Conservation (phyloP, 108 stramenopile genomes). For the Conticribra weissflogii region DNA sequence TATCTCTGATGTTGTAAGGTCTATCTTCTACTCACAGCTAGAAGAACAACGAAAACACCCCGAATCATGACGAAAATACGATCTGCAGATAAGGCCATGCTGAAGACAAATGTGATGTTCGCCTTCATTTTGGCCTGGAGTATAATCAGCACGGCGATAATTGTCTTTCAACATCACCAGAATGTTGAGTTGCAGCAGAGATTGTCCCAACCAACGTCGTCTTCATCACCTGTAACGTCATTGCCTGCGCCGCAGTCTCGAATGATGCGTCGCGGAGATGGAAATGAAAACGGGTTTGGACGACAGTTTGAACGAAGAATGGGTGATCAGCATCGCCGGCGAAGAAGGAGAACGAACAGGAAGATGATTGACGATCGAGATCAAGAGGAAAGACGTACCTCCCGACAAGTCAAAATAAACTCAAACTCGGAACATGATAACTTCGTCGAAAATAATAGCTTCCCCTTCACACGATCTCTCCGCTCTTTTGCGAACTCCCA, state of each 20-base stretch:
- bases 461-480: constrained; percentile 28
- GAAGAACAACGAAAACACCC: background rate
- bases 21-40: background rate
- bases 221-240: background rate
- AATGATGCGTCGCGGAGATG: too few relatives aligned
- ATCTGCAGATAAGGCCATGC: constrained; percentile 12
- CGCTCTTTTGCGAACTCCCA: constrained; percentile 8
- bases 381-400: too few relatives aligned
- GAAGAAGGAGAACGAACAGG: too few relatives aligned
- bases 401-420: too few relatives aligned
- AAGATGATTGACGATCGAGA: too few relatives aligned
- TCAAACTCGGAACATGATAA: too few relatives aligned
- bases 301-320: too few relatives aligned
- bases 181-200: background rate
- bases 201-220: background rate
- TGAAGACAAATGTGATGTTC: constrained; percentile 16
- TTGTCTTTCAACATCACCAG: constrained; percentile 1
- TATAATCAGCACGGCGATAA: constrained; percentile 12
- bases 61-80: constrained; percentile 11
- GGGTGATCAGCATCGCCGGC: too few relatives aligned
- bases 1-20: too few relatives aligned
- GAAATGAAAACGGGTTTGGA: too few relatives aligned
- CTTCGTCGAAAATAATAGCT: too few relatives aligned
- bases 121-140: constrained; percentile 27
- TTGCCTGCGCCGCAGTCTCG: too few relatives aligned